phyloP scores from a whole-genome alignment of 768 basidiomycete genomes.

The Leccinum truebloodii region DNA sequence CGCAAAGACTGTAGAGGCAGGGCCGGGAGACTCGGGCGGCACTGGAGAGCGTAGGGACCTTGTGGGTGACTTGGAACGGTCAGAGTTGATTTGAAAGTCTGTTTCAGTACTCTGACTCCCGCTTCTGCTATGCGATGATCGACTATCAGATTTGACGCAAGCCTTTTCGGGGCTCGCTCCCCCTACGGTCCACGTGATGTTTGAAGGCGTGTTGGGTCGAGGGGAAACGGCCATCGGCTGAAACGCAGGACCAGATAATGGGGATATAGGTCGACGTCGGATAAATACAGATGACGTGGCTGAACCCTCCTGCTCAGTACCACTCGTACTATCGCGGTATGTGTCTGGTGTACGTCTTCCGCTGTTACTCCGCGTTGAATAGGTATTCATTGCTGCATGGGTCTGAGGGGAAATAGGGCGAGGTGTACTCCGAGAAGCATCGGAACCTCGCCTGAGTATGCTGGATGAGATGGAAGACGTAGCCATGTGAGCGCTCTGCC shows the following conservation, averaged over 20 bases:
- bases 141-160: constrained; percentile 33
- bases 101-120: constrained; percentile 54
- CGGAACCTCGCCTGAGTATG: constrained; percentile 55
- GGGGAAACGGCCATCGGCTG: constrained; percentile 60
- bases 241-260: constrained; percentile 59
- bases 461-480: constrained; percentile 39
- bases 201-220: constrained; percentile 65
- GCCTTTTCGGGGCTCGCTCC: constrained; percentile 34
- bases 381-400: constrained; percentile 42
- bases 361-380: constrained; percentile 59
- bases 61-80: constrained; percentile 44
- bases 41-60: constrained; percentile 56
- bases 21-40: constrained; percentile 59
- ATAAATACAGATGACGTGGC: constrained; percentile 53
- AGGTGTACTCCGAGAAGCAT: constrained; percentile 49
- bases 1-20: constrained; percentile 33
- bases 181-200: constrained; percentile 66
- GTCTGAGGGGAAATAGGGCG: constrained; percentile 49
- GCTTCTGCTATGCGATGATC: constrained; percentile 49
- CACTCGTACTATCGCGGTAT: constrained; percentile 37
- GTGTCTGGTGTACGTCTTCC: constrained; percentile 68
- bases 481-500: constrained; percentile 36
- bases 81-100: constrained; percentile 26
- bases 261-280: constrained; percentile 71
- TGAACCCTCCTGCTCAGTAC: constrained; percentile 43